Conservation (phyloP, 2,329 filamentous ascomycete genomes). For the Massarina eburnea region DNA sequence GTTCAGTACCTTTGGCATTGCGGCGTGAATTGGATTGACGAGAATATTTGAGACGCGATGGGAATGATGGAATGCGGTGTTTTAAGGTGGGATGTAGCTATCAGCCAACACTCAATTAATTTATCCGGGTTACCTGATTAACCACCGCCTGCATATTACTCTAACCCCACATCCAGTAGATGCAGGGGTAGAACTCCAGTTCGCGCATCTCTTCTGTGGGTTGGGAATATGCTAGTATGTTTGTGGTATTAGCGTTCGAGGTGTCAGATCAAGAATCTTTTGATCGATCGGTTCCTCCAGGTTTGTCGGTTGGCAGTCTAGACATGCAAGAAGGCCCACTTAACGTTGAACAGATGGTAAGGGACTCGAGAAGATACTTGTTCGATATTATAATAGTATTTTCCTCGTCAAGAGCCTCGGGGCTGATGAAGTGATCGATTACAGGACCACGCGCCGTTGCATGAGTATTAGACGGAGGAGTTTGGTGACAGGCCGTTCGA, state of each 20-base stretch:
- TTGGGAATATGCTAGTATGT: too few relatives aligned
- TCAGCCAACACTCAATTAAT: constrained; percentile 1
- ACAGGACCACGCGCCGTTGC: constrained; percentile 36
- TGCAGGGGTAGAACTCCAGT: background rate
- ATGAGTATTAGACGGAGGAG: constrained; percentile 35
- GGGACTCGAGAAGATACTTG: too few relatives aligned
- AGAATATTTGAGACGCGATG: background rate
- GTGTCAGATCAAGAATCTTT: too few relatives aligned
- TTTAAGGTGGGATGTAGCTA: constrained; percentile 1
- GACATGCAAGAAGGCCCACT: too few relatives aligned
- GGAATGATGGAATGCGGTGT: background rate
- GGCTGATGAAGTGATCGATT: constrained; percentile 30
- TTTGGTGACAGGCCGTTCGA: constrained; percentile 44
- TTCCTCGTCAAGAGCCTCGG: constrained; percentile 50
- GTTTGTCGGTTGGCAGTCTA: too few relatives aligned
- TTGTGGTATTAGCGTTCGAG: too few relatives aligned
- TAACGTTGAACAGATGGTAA: too few relatives aligned
- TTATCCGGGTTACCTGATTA: constrained; percentile 12
- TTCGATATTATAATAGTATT: too few relatives aligned
- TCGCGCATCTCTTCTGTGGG: background rate
- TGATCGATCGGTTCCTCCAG: too few relatives aligned
- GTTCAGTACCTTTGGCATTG: constrained; percentile 44
- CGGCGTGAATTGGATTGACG: background rate
- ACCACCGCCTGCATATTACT: constrained; percentile 12
- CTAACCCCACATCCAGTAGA: background rate